Conservation (phyloP, 495 filamentous ascomycete genomes). For the Astrothelium macrocarpum region DNA sequence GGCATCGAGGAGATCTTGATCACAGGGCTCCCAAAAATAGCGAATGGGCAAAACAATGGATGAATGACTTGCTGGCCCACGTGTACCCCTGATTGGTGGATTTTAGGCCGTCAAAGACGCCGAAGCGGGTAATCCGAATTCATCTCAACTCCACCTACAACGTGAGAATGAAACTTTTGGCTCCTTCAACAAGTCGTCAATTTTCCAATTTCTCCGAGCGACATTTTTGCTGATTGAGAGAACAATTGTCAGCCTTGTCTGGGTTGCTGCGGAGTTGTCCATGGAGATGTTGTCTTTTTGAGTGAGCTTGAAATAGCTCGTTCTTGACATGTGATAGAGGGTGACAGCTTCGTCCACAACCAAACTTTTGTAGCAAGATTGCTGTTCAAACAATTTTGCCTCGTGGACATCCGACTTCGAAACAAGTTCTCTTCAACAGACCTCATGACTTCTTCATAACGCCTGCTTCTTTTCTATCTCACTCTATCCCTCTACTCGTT, state of each 20-base stretch:
- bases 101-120: background rate
- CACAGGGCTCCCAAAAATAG: background rate
- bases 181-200: background rate
- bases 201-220: background rate
- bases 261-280: too few species aligned
- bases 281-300: background rate
- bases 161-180: too few species aligned
- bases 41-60: background rate
- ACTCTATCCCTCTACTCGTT: background rate
- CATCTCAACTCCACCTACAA: too few species aligned
- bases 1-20: background rate
- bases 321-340: background rate
- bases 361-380: too few species aligned
- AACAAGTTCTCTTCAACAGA: too few species aligned
- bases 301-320: background rate
- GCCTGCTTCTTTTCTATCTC: too few species aligned
- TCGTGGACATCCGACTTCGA: too few species aligned
- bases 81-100: background rate
- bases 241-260: too few species aligned
- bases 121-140: slow-evolving; percentile 2
- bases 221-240: too few species aligned
- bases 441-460: too few species aligned
- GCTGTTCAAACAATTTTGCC: too few species aligned
- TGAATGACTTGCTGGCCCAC: background rate
- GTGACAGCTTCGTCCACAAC: background rate